Evolutionary conservation across 2,329 filamentous ascomycete genomes (phyloP), one percentile per base, ranked within the genome.

Genomic region (Aureobasidium musti): DNA sequence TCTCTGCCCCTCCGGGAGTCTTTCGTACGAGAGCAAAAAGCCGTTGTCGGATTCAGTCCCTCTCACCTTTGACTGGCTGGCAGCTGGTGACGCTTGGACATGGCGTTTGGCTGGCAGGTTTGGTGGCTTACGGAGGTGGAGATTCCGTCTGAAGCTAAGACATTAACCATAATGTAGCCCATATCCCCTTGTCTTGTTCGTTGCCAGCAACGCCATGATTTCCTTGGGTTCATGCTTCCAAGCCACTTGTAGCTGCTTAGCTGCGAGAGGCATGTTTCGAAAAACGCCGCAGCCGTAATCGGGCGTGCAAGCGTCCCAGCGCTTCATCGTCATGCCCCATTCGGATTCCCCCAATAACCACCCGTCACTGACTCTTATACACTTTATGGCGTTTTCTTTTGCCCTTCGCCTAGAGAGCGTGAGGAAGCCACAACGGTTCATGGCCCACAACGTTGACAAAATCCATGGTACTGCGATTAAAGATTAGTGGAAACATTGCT

Each of bases 11-110:
- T 30, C 33, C 45, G 39, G 57, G 35, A n/a, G 26, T 59, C 28
- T 54, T 64, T 64, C 61, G 61, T 64, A 64, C 61, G 61, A 64
- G 26, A 64, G 61, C 61, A 47, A 54, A 64, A 45, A 45, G 35
- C 61, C 61, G 47, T 64, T 53, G 43, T 37, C 49, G 45, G 61
- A 47, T 21, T 43, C 39, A 19, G 23, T 54, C 19, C 37, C 47
- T 64, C 35, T 19, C 35, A 37, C 61, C 49, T 30, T 45, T 54
- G 49, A 64, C 61, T 64, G 61, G 61, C 61, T 54, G 61, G 28
- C 19, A 23, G 2, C 47, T 53, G 47, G 47, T n/a, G 33, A 45
- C 35, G 61, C 61, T 64, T 64, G 35, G 61, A 54, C 61, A 64
- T 45, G 61, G 61, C 61, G 61, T 64, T 64, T 64, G 61, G 47